Base-by-base conservation (phyloP, 2,329 filamentous ascomycete species). In the Colletotrichum brevisporum region DNA sequence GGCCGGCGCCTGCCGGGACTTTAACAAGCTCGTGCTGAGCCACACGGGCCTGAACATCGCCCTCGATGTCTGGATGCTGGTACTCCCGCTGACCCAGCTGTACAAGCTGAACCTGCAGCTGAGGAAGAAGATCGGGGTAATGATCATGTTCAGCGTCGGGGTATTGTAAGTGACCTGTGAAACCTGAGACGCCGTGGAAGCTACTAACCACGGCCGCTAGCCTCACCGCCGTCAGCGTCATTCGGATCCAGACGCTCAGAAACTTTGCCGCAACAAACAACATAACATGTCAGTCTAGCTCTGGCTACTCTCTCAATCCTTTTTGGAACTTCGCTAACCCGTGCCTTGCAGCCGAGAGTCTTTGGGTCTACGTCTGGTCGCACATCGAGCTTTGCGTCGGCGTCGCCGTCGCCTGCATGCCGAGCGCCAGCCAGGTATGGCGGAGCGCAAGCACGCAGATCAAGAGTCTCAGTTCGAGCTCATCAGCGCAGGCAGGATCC, bases 61-160 rank as follows among this genome's bases (percentile, higher is more conserved):
- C 16, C 76, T 75, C n/a, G 78, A 81, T 13, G 48, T 79, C 10
- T 56, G 76, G 15, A 75, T 80, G 21, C 71, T 80, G 1, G 39
- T 74, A 2, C 67, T 80, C 16, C 78, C 78, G 4, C 69, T 80
- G 71, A 77, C 78, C 1, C 78, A 77, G 26, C 64, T 81, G 16
- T 73, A 75, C 48, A 72, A 71, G 9, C 70, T 81, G 24, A 75
- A 78, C 8, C 45, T 80, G 52, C 71, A 73, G 12, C 47, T 73
- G 13, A 74, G 73, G 47, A 80, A 78, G 59, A 79, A 78, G 69
- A 26, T 79, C 9, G 72, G 73, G 10, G 63, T 80, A 3, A 71
- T 77, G 31, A 71, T 68, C 50, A 76, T 76, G 41, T 80, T 80
- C 47, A 72, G 75, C 6, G 64, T 81, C 27, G 76, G 77, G 0